A percentile compares a stretch with the other conserved stretches of the same genome.
Evolutionary conservation across 495 filamentous ascomycete genomes (phyloP).

Genomic region (Coniosporium apollinis): DNA sequence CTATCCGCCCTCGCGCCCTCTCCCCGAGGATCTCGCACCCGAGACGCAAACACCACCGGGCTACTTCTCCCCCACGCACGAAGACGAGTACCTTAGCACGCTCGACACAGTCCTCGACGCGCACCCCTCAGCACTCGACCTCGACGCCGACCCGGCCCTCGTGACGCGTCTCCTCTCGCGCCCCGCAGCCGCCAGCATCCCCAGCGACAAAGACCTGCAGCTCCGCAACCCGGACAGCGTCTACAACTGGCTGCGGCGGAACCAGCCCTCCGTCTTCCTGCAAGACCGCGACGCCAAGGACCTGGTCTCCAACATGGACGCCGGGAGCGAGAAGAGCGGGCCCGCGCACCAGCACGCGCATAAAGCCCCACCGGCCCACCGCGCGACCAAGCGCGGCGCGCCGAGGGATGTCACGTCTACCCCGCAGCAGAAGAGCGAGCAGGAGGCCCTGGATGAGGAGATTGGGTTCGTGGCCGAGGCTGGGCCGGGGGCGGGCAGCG

Average conservation of each 20-base stretch:
- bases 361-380: background rate
- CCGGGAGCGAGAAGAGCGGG: constrained; percentile 5
- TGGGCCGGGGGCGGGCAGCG: constrained; percentile 23
- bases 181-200: too few relatives aligned
- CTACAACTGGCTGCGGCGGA: constrained; percentile 75
- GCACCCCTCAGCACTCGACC: constrained; percentile 11
- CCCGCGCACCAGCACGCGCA: constrained; percentile 1
- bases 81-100: constrained; percentile 61
- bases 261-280: constrained; percentile 69
- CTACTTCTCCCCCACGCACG: constrained; percentile 59
- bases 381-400: background rate
- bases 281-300: constrained; percentile 23
- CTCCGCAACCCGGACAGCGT: constrained; percentile 43
- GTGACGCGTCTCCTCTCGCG: constrained; percentile 7
- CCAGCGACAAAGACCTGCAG: constrained; percentile 15
- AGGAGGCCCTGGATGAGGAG: constrained; percentile 37
- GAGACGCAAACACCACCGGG: constrained; percentile 7
- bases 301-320: background rate
- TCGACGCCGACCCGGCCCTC: constrained; percentile 8
- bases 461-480: constrained; percentile 30
- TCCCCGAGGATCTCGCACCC: constrained; percentile 10
- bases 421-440: constrained; percentile 26
- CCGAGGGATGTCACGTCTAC: constrained; percentile 16
- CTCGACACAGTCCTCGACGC: constrained; percentile 50
- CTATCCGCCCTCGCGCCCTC: constrained; percentile 1